phyloP scores from a whole-genome alignment of 306 rosid species.

The Hippophae rhamnoides region DNA sequence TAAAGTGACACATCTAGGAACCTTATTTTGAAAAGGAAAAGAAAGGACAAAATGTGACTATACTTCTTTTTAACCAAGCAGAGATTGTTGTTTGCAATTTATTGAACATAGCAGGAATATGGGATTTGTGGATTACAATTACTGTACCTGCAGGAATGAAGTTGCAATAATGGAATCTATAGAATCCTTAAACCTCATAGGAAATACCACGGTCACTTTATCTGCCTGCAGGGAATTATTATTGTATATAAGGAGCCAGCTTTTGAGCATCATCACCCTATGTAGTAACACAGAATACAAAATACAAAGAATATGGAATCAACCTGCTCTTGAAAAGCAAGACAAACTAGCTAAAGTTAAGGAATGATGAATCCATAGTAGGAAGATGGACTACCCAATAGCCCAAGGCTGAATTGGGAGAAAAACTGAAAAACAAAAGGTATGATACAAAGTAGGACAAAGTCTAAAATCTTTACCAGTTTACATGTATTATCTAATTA shows the following conservation, averaged over 20 bases:
- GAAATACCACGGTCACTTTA: slow-evolving; percentile 81
- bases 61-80: too few species aligned
- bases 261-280: slow-evolving; percentile 1
- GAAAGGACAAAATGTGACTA: too few species aligned
- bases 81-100: neutral
- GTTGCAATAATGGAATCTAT: slow-evolving; percentile 83
- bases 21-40: neutral
- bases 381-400: too few species aligned
- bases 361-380: neutral
- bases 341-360: neutral
- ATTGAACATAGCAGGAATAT: neutral
- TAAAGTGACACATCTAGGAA: neutral
- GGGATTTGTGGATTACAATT: neutral
- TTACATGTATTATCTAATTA: too few species aligned
- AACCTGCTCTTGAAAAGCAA: neutral
- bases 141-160: slow-evolving; percentile 85
- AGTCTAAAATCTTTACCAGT: too few species aligned
- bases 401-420: too few species aligned
- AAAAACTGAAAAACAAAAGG: too few species aligned
- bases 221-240: slow-evolving; percentile 56
- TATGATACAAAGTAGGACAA: too few species aligned
- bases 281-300: neutral
- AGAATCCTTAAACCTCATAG: slow-evolving; percentile 91
- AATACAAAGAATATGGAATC: neutral
- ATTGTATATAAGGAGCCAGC: slow-evolving; percentile 7